Evolutionary conservation across 345 rosid species (phyloP).

Genomic region (Populus euphratica): DNA sequence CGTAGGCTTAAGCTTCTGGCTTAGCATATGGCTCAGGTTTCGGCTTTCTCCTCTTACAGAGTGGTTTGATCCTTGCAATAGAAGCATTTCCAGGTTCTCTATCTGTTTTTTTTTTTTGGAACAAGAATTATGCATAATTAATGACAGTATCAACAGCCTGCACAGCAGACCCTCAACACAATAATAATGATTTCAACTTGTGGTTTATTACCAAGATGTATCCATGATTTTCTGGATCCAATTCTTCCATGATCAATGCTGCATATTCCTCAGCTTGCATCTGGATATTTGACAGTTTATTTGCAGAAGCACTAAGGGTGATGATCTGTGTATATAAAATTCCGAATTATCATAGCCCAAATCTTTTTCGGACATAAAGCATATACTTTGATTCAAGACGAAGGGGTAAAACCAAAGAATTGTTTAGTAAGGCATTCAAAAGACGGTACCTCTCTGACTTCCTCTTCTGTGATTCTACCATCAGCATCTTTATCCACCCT

Average conservation of each 20-base stretch:
- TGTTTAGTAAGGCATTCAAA: not conserved
- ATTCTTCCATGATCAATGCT: constrained; percentile 77
- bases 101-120: constrained; percentile 37
- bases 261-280: constrained; percentile 80
- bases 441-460: constrained; percentile 57
- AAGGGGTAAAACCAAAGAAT: not conserved
- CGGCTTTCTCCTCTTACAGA: constrained; percentile 57
- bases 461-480: constrained; percentile 72
- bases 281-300: constrained; percentile 57
- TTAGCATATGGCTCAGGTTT: constrained; percentile 63
- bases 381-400: constrained; percentile 7
- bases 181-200: not conserved
- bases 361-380: constrained; percentile 3
- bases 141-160: not conserved
- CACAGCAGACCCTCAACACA: not conserved
- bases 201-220: constrained; percentile 57
- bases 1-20: constrained; percentile 69
- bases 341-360: not conserved
- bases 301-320: constrained; percentile 73
- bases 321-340: constrained; percentile 46
- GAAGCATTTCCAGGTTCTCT: constrained; percentile 58
- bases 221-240: constrained; percentile 68
- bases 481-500: constrained; percentile 91
- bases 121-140: not conserved
- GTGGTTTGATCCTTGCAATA: constrained; percentile 55